Percentiles rank a stretch among this genome's conserved stretches.
Evolutionary conservation across 192 early-diverging fungal species (phyloP).

Genomic region (Lunasporangiospora selenospora): DNA sequence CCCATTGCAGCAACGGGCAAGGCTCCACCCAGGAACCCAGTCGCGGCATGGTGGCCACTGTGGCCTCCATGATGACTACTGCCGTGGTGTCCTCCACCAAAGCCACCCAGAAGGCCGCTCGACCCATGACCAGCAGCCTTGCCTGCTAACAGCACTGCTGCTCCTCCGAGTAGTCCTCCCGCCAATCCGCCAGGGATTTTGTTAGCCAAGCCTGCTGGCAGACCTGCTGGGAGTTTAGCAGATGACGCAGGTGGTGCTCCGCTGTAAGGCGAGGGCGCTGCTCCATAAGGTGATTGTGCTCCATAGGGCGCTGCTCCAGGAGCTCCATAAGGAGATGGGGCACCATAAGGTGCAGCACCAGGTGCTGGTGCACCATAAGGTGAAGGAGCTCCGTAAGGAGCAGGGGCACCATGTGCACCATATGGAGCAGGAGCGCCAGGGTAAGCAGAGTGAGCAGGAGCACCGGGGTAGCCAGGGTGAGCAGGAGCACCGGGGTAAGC

Average conservation of each 20-base stretch:
- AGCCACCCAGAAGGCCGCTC: too few relatives aligned
- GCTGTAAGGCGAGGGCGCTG: slow-evolving; percentile 5
- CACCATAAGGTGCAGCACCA: slow-evolving; percentile 14
- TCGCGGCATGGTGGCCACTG: too few relatives aligned
- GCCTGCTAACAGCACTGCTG: slow-evolving; percentile 5
- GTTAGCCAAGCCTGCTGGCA: neutral
- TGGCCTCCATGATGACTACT: too few relatives aligned
- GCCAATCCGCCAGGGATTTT: too few relatives aligned
- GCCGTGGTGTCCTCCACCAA: too few relatives aligned
- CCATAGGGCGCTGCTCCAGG: too few relatives aligned
- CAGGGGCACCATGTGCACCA: neutral
- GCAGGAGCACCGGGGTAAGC: neutral
- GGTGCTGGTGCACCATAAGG: too few relatives aligned
- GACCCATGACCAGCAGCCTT: too few relatives aligned
- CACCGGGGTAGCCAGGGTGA: neutral
- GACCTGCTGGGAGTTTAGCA: neutral
- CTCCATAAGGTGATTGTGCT: slow-evolving; percentile 10
- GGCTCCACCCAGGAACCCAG: too few relatives aligned
- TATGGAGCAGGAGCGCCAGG: neutral
- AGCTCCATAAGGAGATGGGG: slow-evolving; percentile 9
- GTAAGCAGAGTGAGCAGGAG: too few relatives aligned
- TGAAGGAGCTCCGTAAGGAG: slow-evolving; percentile 10
- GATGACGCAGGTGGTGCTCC: slow-evolving; percentile 5
- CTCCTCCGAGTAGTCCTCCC: slow-evolving; percentile 10
- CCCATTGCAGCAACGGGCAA: too few relatives aligned